These are phyloP conservation scores for Tylopilus sp. DNA, from an alignment of 768 basidiomycete genomes.

Conservation along the genomic window DNA sequence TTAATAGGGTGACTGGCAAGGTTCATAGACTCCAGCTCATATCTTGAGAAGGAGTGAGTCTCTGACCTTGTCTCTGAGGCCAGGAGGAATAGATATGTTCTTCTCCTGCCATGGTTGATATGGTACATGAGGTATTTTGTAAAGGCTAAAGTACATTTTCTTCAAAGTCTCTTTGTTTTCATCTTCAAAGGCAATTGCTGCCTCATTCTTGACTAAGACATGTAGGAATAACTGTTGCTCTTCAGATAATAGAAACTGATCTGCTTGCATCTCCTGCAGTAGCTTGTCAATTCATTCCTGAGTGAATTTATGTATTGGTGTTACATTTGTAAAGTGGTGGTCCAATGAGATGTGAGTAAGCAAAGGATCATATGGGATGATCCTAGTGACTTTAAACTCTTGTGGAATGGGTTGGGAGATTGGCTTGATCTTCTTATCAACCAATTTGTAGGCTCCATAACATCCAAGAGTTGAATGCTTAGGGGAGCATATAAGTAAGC, in stretches of 20 bases:
- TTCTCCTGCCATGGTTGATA: not conserved
- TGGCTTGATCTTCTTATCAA: not conserved
- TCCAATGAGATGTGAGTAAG: not conserved
- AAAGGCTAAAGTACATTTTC: not conserved
- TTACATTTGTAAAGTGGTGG: accelerated
- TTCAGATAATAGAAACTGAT: not conserved
- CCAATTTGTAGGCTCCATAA: not conserved
- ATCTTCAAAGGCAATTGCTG: not conserved
- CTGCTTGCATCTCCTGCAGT: accelerated
- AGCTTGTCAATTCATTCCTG: not conserved
- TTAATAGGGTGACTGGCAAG: not conserved
- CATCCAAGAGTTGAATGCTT: not conserved
- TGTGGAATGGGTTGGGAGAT: not conserved
- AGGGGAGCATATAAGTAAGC: not conserved
- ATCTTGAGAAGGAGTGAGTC: not conserved
- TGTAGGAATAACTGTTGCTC: not conserved
- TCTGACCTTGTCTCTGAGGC: not conserved
- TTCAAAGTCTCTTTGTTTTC: not conserved
- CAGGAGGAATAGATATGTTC: not conserved
- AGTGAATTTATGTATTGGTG: not conserved
- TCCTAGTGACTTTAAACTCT: not conserved
- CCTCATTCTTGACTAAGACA: not conserved
- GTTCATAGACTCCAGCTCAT: not conserved
- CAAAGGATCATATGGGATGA: not conserved
- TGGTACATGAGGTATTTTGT: not conserved